Evolutionary conservation across 2,329 filamentous ascomycete genomes (phyloP).

Genomic region (Cladosporium austrohemisphaericum): DNA sequence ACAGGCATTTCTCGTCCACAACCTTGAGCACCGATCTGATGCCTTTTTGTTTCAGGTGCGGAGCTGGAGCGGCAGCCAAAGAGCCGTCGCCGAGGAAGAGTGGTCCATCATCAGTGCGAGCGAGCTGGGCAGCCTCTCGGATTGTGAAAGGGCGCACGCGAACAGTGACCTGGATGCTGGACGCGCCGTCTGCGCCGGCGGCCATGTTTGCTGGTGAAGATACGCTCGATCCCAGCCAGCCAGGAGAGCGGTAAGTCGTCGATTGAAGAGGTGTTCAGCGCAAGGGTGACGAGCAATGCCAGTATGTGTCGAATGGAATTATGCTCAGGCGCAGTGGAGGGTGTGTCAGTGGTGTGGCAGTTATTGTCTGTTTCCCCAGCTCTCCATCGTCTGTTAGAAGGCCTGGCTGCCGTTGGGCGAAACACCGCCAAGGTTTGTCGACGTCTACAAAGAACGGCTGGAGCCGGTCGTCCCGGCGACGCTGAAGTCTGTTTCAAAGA

Average conservation of each 20-base stretch:
- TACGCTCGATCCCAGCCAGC: not conserved
- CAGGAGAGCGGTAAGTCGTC: not conserved
- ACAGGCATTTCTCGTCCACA: slow-evolving; percentile 94
- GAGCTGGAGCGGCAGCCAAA: slow-evolving; percentile 70
- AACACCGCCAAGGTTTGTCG: not conserved
- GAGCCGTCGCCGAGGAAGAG: slow-evolving; percentile 96
- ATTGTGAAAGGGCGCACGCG: slow-evolving; percentile 70
- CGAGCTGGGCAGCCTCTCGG: slow-evolving; percentile 88
- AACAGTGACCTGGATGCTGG: slow-evolving; percentile 52
- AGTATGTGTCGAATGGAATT: too few relatives aligned
- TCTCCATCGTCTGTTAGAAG: slow-evolving; percentile 1
- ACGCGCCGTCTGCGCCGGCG: slow-evolving; percentile 38
- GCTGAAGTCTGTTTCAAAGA: too few relatives aligned
- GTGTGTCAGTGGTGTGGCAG: not conserved
- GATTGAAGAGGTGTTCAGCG: too few relatives aligned
- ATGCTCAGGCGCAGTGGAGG: too few relatives aligned
- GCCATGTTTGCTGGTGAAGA: slow-evolving; percentile 5
- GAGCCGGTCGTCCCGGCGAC: not conserved
- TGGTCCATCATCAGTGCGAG: slow-evolving; percentile 74
- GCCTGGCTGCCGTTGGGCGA: too few relatives aligned
- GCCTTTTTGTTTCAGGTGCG: slow-evolving; percentile 80
- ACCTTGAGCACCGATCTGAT: slow-evolving; percentile 92
- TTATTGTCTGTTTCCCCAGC: slow-evolving; percentile 9
- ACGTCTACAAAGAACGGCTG: not conserved
- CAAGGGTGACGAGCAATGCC: too few relatives aligned